Conservation (phyloP, 1,284 basidiomycete genomes). For the Xerocomus nothofagi region DNA sequence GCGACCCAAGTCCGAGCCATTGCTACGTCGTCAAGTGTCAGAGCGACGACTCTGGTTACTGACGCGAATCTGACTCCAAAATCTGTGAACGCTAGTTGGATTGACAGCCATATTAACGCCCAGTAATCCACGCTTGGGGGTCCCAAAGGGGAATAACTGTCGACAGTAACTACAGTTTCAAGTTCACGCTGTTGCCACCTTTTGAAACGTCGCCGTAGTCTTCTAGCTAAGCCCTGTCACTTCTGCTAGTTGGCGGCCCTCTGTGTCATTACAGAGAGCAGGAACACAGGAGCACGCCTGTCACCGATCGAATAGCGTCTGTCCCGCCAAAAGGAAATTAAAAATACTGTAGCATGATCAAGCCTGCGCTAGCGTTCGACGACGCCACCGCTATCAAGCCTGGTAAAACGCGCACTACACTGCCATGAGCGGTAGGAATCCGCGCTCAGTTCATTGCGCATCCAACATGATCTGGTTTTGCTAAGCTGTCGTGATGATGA, state of each 20-base stretch:
- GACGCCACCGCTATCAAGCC: conserved; percentile 1
- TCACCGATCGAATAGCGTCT: conserved; percentile 6
- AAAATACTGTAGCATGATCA: background rate
- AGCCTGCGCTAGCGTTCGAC: background rate
- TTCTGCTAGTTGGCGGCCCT: conserved; percentile 5
- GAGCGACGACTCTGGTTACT: background rate
- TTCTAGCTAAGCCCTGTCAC: background rate
- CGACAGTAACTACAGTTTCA: background rate
- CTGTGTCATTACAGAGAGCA: background rate
- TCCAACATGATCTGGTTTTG: conserved; percentile 1
- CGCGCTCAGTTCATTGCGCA: background rate
- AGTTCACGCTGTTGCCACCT: background rate
- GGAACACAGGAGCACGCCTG: conserved; percentile 1
- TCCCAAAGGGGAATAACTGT: background rate
- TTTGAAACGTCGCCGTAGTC: conserved; percentile 6
- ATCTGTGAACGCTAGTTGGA: background rate
- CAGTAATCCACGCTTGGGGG: background rate
- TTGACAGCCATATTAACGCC: too few relatives aligned
- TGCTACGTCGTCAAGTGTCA: conserved; percentile 6
- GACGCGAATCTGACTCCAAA: background rate
- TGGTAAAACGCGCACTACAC: background rate
- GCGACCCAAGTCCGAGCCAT: background rate
- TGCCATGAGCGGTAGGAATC: background rate
- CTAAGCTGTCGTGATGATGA: background rate
- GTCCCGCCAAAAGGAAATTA: conserved; percentile 12